Base-by-base conservation (phyloP, 2,329 filamentous ascomycete genomes). In the Thielaviopsis euricoi region DNA sequence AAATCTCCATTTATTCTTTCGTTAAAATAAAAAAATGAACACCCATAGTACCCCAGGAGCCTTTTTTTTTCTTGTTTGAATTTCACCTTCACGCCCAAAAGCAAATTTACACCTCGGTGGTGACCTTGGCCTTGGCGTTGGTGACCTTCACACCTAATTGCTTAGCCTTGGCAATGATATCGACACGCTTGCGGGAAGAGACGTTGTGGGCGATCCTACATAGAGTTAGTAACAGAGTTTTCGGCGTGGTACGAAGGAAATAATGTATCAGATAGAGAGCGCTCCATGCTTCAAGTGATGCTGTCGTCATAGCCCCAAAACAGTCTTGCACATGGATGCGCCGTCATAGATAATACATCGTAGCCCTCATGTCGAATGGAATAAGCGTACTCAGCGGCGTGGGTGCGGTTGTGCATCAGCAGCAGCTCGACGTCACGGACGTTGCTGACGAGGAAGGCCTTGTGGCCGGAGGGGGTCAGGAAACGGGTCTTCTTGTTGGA, bases 401-500 rank as follows among this genome's bases (percentile, higher is more conserved):
- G 96, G 76, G 89, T 95, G 74, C 86, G 86, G 88, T 97, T 97
- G 87, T 98, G 93, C 93, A 98, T 98, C 70, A 98, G 82, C 71
- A 98, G 85, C 64, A 98, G 86, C 76, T 98, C 91, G 71, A 98
- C 85, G 69, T 98, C 93, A 74, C 85, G 82, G 76, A 82, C 76
- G 83, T 98, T 98, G 85, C 86, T 89, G 79, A 98, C 93, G 72
- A 97, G 84, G 87, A 98, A 98, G 66, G 91, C 88, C 85, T 96
- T 97, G 87, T 97, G 91, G 78, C 93, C 93, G 69, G 89, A 95
- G 73, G 93, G 93, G 82, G 89, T 95, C 85, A 97, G 85, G 83
- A 94, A 91, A 72, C 88, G 85, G 73, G 93, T 98, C 85, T 97
- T 97, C 84, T 89, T 95, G 88, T 97, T 97, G 78, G 87, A 93